Conservation (phyloP, 441 rosid species). For the Populus trichocarpa region DNA sequence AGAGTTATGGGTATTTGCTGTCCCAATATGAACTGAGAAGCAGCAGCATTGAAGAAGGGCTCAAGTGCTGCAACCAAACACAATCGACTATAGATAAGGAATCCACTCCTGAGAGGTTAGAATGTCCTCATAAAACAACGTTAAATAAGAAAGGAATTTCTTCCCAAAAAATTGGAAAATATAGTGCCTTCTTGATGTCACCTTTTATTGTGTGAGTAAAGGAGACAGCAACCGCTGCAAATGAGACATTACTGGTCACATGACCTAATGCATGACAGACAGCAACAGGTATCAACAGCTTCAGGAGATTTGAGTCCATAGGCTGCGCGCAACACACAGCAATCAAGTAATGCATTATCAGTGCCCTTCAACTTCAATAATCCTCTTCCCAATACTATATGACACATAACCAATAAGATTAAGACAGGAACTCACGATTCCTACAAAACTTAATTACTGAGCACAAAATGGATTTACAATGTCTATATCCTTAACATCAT, state of each 20-base stretch:
- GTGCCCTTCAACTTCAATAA: neutral
- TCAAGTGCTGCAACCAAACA: constrained; percentile 65
- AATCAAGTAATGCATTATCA: neutral
- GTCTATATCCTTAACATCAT: neutral
- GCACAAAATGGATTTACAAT: neutral
- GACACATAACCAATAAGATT: neutral
- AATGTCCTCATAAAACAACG: neutral
- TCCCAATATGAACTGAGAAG: constrained; percentile 87
- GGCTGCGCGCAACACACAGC: constrained; percentile 49
- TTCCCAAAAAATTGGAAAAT: neutral
- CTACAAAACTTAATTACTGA: neutral
- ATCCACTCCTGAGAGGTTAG: neutral
- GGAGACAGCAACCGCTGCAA: constrained; percentile 95
- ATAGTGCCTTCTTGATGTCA: neutral
- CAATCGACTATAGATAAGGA: neutral
- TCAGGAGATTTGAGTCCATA: constrained; percentile 64
- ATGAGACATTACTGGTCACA: constrained; percentile 85
- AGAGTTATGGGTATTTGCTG: constrained; percentile 74
- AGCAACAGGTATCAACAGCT: constrained; percentile 82
- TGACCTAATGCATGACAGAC: constrained; percentile 89
- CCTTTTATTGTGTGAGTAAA: constrained; percentile 96
- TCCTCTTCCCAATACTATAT: neutral
- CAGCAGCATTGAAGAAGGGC: constrained; percentile 95
- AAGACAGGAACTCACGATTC: neutral
- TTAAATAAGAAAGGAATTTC: neutral